These are phyloP conservation scores for Maudiozyma bulderi DNA, from an alignment of 805 yeast species.

Conservation along the genomic window DNA sequence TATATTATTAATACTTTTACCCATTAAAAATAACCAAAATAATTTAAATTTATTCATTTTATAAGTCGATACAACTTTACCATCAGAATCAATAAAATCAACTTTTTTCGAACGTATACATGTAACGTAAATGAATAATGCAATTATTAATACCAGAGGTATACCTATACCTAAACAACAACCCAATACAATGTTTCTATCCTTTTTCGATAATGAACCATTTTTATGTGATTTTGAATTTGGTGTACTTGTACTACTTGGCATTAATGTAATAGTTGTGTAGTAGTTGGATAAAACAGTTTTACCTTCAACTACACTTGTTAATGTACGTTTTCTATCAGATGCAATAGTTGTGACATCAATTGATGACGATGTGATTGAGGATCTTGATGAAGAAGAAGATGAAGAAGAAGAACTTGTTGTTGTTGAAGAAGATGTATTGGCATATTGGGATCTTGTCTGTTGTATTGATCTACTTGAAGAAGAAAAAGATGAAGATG, in stretches of 20 bases:
- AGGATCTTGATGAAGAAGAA: not conserved
- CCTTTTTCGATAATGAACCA: conserved; percentile 44
- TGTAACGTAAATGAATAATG: conserved; percentile 20
- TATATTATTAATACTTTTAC: conserved; percentile 11
- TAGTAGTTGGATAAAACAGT: conserved; percentile 27
- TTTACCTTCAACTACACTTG: conserved; percentile 27
- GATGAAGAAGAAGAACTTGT: not conserved
- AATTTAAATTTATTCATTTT: conserved; percentile 23
- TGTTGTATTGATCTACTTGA: not conserved
- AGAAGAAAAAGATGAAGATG: conserved; percentile 3
- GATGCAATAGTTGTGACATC: conserved; percentile 1
- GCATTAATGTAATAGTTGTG: conserved; percentile 25
- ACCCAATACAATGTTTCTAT: conserved; percentile 52
- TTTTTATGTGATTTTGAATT: conserved; percentile 5
- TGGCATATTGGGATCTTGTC: not conserved
- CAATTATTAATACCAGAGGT: conserved; percentile 35
- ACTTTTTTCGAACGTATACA: conserved; percentile 25
- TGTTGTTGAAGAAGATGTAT: not conserved
- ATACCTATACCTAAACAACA: conserved; percentile 66
- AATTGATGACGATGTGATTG: not conserved
- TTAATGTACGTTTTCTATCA: conserved; percentile 10
- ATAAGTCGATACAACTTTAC: conserved; percentile 30
- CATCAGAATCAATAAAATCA: conserved; percentile 30
- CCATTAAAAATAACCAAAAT: conserved; percentile 25
- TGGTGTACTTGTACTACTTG: conserved; percentile 21